Evolutionary conservation across 2,329 filamentous ascomycete species (phyloP).

Genomic region (Talaromyces sp.): DNA sequence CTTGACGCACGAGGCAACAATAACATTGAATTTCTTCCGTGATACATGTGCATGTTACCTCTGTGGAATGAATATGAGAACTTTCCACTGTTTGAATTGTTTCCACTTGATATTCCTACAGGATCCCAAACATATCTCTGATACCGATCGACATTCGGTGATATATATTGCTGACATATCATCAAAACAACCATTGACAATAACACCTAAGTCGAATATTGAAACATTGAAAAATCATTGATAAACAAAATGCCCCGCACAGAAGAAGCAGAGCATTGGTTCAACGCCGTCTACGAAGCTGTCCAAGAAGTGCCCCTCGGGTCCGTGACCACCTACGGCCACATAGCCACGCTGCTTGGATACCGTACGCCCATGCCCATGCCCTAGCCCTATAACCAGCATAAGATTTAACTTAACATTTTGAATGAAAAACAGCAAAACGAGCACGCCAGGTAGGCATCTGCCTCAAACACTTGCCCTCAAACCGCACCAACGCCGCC

Average conservation of each 20-base stretch:
- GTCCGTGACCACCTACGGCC: conserved; percentile 80
- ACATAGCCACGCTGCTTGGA: conserved; percentile 58
- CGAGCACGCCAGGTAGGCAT: conserved; percentile 80
- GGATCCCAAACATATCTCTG: not conserved
- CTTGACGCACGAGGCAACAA: not conserved
- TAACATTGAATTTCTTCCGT: not conserved
- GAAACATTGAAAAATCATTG: not conserved
- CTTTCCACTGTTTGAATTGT: not conserved
- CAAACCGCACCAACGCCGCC: conserved; percentile 8
- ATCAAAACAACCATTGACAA: not conserved
- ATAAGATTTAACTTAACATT: too few relatives aligned
- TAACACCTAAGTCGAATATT: not conserved
- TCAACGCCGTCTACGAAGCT: conserved; percentile 68
- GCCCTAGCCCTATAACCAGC: too few relatives aligned
- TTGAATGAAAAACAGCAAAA: conserved; percentile 48
- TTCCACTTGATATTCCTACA: not conserved
- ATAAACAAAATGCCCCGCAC: conserved; percentile 34
- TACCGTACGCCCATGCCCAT: conserved; percentile 46
- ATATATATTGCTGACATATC: not conserved
- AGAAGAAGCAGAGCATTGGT: conserved; percentile 46
- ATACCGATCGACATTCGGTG: not conserved
- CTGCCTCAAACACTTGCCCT: conserved; percentile 78
- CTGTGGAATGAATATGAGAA: not conserved
- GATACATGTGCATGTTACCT: not conserved
- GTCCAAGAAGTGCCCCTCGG: conserved; percentile 80